Evolutionary conservation across 2,329 filamentous ascomycete genomes (phyloP).

Genomic region (Aureobasidium sp.): DNA sequence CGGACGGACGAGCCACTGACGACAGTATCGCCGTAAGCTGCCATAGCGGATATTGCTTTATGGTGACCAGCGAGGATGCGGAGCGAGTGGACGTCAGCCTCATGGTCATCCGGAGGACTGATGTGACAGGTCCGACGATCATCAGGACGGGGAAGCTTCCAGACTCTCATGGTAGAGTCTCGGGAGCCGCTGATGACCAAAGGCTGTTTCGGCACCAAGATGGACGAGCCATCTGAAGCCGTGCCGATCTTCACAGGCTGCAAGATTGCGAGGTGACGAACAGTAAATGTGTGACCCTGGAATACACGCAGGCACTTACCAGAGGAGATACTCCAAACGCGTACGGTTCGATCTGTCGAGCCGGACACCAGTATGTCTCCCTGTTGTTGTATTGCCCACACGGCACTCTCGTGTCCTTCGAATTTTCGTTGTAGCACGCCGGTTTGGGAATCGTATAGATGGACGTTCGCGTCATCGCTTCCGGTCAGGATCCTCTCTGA

Average conservation of each 20-base stretch:
- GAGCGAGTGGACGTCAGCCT: constrained; percentile 90
- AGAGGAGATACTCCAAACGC: constrained; percentile 95
- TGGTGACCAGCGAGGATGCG: constrained; percentile 78
- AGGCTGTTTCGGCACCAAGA: constrained; percentile 89
- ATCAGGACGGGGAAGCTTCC: constrained; percentile 78
- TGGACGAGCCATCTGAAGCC: constrained; percentile 56
- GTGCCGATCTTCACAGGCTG: constrained; percentile 60
- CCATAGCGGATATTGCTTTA: constrained; percentile 92
- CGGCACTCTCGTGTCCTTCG: constrained; percentile 90
- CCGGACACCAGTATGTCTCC: constrained; percentile 95
- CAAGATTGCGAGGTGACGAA: constrained; percentile 89
- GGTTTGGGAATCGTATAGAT: constrained; percentile 95
- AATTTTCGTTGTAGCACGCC: constrained; percentile 76
- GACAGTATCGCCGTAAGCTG: constrained; percentile 89
- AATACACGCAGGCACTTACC: constrained; percentile 92
- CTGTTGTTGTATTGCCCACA: constrained; percentile 95
- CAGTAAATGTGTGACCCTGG: constrained; percentile 93
- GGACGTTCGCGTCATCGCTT: constrained; percentile 94
- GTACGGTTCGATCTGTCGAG: constrained; percentile 88
- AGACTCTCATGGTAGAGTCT: constrained; percentile 88
- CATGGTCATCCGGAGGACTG: constrained; percentile 58
- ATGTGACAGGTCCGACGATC: constrained; percentile 74
- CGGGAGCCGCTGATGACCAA: constrained; percentile 95
- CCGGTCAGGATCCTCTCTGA: constrained; percentile 97
- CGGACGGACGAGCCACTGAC: constrained; percentile 94